Base-by-base conservation (phyloP, 176 grass and related monocot genomes). In the Oryza australiensis region DNA sequence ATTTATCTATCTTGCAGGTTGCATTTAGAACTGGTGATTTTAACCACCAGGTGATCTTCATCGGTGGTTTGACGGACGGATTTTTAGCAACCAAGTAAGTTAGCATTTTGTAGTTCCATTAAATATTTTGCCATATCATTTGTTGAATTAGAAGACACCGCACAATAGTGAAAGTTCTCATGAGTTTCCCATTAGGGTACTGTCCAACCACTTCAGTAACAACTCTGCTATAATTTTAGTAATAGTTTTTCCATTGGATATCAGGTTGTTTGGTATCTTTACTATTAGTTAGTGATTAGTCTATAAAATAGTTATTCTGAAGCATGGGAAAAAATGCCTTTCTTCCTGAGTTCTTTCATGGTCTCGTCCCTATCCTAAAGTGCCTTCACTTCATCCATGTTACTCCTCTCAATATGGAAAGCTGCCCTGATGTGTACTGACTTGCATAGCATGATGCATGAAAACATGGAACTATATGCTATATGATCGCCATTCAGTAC, bases 61-160 rank as follows among this genome's bases (percentile, higher is more conserved):
- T 99, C 65, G 97, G 97, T 83, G 97, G 97, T 76, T 90, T 96
- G 80, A 89, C 93, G 24, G 93, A 99, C 64, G 97, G 93, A 48
- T 85, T 99, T 74, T 75, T 99, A 84, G 97, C 97, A 77, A 94
- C 93, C 20, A 83, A 99, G 97, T 99, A 99, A 81, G 87, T 85
- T 80, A 9, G 9, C 38, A 57, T 71, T 5, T 16, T 82, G 2
- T 18, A 28, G 3, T 33, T 83, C 38, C n/a, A 66, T 57, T 72
- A 67, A 73, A 68, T 40, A 60, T 24, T 84, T 65, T 42, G 12
- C 18, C 16, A n/a, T 72, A 30, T 68, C 30, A 41, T 77, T 53
- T 18, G 3, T 38, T 79, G 35, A 77, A 80, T 81, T 67, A 45
- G 16, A 74, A 73, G 22, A 77, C 76, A 51, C 48, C 15, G 20